phyloP scores from a whole-genome alignment of 495 filamentous ascomycete species.

The Sporormia fimetaria region DNA sequence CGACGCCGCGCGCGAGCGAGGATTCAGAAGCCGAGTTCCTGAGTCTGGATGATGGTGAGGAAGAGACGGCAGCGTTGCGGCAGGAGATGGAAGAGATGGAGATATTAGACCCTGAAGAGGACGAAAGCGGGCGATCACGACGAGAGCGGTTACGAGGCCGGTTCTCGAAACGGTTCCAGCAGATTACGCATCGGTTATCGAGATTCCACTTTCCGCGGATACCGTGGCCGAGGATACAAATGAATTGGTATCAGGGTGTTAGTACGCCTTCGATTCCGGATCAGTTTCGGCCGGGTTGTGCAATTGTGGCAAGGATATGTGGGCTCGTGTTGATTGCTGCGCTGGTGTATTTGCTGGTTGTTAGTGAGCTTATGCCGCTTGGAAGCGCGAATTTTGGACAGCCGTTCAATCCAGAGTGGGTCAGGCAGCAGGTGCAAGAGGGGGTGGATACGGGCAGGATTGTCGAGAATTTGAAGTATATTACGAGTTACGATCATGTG shows the following conservation, averaged over 20 bases:
- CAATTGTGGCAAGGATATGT: conserved; percentile 48
- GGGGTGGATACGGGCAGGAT: conserved; percentile 58
- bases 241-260: conserved; percentile 6
- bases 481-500: conserved; percentile 72
- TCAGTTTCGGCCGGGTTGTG: conserved; percentile 28
- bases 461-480: conserved; percentile 53
- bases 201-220: conserved; percentile 19
- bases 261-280: conserved; percentile 27
- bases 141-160: conserved; percentile 28
- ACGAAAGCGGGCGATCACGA: conserved; percentile 31
- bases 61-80: conserved; percentile 48
- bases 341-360: conserved; percentile 71
- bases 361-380: conserved; percentile 62
- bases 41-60: conserved; percentile 21
- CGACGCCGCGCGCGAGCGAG: conserved; percentile 52
- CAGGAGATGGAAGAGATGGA: conserved; percentile 85
- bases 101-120: conserved; percentile 56
- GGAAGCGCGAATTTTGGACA: conserved; percentile 26
- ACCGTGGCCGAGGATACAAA: conserved; percentile 14
- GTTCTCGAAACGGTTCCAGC: conserved; percentile 46
- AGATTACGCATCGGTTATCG: conserved; percentile 37
- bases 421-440: conserved; percentile 56
- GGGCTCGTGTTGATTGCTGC: conserved; percentile 62
- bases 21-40: conserved; percentile 34
- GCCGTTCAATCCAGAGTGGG: conserved; percentile 55